Evolutionary conservation across 441 rosid species (phyloP).

Genomic region (Pelargonium citronellum): DNA sequence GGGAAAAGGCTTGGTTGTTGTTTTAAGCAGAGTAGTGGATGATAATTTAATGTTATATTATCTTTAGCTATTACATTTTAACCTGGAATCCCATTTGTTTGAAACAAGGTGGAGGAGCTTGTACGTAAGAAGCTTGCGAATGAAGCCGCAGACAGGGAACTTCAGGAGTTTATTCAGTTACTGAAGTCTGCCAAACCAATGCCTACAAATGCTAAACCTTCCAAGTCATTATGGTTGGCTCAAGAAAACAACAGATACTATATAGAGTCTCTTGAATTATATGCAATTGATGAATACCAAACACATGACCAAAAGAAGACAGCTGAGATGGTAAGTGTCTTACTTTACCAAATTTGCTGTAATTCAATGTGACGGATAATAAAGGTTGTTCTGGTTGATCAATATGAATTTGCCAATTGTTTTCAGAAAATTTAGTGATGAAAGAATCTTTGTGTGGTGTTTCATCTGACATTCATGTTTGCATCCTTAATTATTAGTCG

Average conservation of each 20-base stretch:
- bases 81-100: neutral
- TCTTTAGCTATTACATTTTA: neutral
- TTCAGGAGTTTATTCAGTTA: slow-evolving; percentile 58
- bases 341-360: slow-evolving; percentile 1
- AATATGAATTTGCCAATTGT: neutral
- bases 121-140: slow-evolving; percentile 52
- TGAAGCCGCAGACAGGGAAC: slow-evolving; percentile 78
- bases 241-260: slow-evolving; percentile 51
- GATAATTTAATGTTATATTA: neutral
- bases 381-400: neutral
- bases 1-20: neutral
- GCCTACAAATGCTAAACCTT: slow-evolving; percentile 62
- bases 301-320: slow-evolving; percentile 60
- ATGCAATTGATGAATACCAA: slow-evolving; percentile 71
- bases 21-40: too few relatives aligned
- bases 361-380: neutral
- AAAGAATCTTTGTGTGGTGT: slow-evolving; percentile 1
- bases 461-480: neutral
- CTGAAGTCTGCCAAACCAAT: slow-evolving; percentile 62
- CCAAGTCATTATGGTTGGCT: slow-evolving; percentile 64
- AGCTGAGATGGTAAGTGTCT: slow-evolving; percentile 60
- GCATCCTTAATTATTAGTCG: neutral
- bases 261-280: slow-evolving; percentile 73
- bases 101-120: slow-evolving; percentile 71
- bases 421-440: neutral